Conservation (phyloP, 768 basidiomycete species). For the Termitomyces sp. region DNA sequence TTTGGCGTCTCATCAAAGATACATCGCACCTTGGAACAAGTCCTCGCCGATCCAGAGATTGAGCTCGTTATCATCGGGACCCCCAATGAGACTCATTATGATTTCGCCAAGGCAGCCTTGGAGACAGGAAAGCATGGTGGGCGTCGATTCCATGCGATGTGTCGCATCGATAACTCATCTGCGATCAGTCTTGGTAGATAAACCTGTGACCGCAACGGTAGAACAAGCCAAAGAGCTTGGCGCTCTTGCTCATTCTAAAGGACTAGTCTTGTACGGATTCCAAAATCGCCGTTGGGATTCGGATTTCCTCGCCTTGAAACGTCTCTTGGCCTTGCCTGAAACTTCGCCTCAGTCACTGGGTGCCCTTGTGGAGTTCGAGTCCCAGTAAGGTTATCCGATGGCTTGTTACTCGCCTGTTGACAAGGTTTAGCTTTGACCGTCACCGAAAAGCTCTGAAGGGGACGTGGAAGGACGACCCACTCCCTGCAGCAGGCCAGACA, state of each 20-base stretch:
- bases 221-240: slow-evolving; percentile 57
- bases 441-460: slow-evolving; percentile 60
- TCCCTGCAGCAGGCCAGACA: slow-evolving; percentile 56
- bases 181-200: slow-evolving; percentile 66
- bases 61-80: slow-evolving; percentile 68
- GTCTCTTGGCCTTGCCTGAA: slow-evolving; percentile 48
- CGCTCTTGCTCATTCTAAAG: slow-evolving; percentile 50
- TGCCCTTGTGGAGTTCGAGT: slow-evolving; percentile 64
- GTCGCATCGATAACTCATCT: neutral
- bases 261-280: slow-evolving; percentile 62
- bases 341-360: slow-evolving; percentile 52
- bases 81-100: slow-evolving; percentile 70
- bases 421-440: slow-evolving; percentile 57
- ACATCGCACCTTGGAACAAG: slow-evolving; percentile 53
- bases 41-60: slow-evolving; percentile 55
- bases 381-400: slow-evolving; percentile 42
- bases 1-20: slow-evolving; percentile 58
- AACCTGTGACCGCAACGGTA: slow-evolving; percentile 63
- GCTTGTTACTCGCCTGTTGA: neutral
- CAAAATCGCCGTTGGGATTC: slow-evolving; percentile 79
- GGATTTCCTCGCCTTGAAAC: slow-evolving; percentile 64
- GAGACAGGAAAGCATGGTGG: slow-evolving; percentile 70
- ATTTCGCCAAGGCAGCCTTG: slow-evolving; percentile 57
- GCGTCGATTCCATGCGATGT: neutral
- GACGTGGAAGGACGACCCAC: slow-evolving; percentile 74